Percentiles rank a stretch among this genome's conserved stretches.
These are phyloP conservation scores for Mimosa bimucronata DNA, from an alignment of 306 rosid genomes.

Conservation along the genomic window DNA sequence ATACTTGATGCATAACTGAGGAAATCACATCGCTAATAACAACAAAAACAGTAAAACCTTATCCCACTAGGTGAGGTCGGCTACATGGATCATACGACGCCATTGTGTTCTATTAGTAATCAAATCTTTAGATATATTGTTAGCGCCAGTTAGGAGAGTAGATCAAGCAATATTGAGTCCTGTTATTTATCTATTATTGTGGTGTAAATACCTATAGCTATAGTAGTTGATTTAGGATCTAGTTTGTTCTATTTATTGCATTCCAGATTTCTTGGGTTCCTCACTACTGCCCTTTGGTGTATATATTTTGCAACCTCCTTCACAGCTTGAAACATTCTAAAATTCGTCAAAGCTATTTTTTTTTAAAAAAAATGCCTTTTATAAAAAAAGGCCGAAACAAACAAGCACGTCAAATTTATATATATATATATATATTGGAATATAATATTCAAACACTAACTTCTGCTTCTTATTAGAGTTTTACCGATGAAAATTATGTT, in stretches of 20 bases:
- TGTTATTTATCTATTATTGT: background rate
- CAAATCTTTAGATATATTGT: too few relatives aligned
- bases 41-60: too few relatives aligned
- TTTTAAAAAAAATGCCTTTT: too few relatives aligned
- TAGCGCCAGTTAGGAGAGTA: too few relatives aligned
- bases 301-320: background rate
- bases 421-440: too few relatives aligned
- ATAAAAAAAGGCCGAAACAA: background rate
- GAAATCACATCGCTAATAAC: background rate
- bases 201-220: background rate
- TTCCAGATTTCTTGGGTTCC: background rate
- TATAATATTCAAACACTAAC: background rate
- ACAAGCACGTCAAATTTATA: background rate
- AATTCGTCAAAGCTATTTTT: background rate
- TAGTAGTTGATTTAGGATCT: background rate
- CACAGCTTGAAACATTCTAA: background rate
- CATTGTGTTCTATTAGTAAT: too few relatives aligned
- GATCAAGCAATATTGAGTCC: too few relatives aligned
- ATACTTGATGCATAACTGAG: background rate
- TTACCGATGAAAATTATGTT: background rate
- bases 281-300: background rate
- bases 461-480: background rate
- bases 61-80: too few relatives aligned
- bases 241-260: background rate
- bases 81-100: too few relatives aligned